Evolutionary conservation across 2,329 filamentous ascomycete species (phyloP).

Genomic region (Bretziella fagacearum): DNA sequence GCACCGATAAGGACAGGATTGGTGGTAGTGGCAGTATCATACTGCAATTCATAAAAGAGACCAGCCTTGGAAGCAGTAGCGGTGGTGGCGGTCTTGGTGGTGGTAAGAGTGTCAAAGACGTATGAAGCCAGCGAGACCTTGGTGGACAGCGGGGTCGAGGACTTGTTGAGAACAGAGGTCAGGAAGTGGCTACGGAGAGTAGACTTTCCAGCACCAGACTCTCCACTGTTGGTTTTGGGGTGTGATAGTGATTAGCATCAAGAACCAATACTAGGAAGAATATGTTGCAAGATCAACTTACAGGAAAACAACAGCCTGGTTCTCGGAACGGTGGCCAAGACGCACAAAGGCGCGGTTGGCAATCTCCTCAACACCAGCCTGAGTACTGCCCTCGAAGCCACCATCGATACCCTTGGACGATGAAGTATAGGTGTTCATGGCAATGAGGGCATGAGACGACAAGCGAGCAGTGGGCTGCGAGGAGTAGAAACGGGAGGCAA

Average conservation of each 20-base stretch:
- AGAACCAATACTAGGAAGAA: neutral
- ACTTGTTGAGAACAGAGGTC: constrained; percentile 70
- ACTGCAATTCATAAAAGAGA: constrained; percentile 90
- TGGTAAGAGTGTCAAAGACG: constrained; percentile 89
- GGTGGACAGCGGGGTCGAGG: constrained; percentile 78
- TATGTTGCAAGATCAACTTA: constrained; percentile 36
- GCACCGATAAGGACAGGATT: constrained; percentile 82
- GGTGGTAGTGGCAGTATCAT: constrained; percentile 72
- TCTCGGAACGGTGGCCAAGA: constrained; percentile 75
- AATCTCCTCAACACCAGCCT: constrained; percentile 82
- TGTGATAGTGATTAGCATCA: constrained; percentile 12
- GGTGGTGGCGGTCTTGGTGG: constrained; percentile 90
- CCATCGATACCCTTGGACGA: constrained; percentile 81
- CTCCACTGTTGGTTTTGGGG: constrained; percentile 45
- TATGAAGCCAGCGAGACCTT: constrained; percentile 90
- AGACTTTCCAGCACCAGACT: constrained; percentile 92
- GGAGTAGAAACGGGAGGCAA: constrained; percentile 82
- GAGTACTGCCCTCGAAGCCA: constrained; percentile 76
- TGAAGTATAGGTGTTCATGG: constrained; percentile 86
- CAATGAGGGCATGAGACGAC: constrained; percentile 80
- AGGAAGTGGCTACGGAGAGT: constrained; percentile 82
- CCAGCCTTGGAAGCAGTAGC: constrained; percentile 92
- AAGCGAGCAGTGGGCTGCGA: constrained; percentile 73
- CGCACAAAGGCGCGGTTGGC: constrained; percentile 73
- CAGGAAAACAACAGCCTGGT: constrained; percentile 86